These are phyloP conservation scores for Mucor plumbeus DNA, from an alignment of 371 early-diverging fungal species.

Conservation along the genomic window DNA sequence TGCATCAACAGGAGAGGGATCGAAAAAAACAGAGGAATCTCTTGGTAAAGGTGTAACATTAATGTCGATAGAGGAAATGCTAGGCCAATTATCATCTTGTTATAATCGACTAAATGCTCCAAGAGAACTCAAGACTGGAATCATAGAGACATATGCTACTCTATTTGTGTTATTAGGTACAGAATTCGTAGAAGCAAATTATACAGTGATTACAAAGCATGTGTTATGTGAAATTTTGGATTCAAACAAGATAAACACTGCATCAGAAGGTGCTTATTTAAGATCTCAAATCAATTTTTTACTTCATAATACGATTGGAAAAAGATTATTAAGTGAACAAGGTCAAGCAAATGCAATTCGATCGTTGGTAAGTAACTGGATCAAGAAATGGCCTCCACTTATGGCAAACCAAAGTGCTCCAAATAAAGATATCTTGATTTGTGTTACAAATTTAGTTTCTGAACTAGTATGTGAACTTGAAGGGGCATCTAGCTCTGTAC, in stretches of 20 bases:
- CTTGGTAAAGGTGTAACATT: constrained; percentile 39
- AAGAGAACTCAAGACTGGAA: constrained; percentile 78
- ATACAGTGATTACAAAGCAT: constrained; percentile 71
- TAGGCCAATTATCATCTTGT: constrained; percentile 61
- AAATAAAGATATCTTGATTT: constrained; percentile 63
- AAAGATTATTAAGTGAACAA: constrained; percentile 74
- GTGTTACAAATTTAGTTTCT: constrained; percentile 76
- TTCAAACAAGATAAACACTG: constrained; percentile 35
- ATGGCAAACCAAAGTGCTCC: constrained; percentile 67
- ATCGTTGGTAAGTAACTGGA: constrained; percentile 67
- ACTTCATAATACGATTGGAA: constrained; percentile 77
- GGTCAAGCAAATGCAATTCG: constrained; percentile 79
- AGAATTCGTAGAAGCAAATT: constrained; percentile 77
- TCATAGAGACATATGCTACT: constrained; percentile 82
- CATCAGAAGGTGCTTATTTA: constrained; percentile 66
- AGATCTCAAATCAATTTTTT: constrained; percentile 74
- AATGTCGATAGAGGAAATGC: constrained; percentile 73
- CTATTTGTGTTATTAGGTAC: constrained; percentile 77
- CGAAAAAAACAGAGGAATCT: constrained; percentile 32
- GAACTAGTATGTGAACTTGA: constrained; percentile 79
- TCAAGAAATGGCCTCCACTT: constrained; percentile 74
- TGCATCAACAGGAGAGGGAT: constrained; percentile 49
- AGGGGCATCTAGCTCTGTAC: constrained; percentile 73
- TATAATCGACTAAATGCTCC: constrained; percentile 67
- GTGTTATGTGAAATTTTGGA: constrained; percentile 66